phyloP scores from a whole-genome alignment of 768 basidiomycete species.

The Macrolepiota fuliginosa region DNA sequence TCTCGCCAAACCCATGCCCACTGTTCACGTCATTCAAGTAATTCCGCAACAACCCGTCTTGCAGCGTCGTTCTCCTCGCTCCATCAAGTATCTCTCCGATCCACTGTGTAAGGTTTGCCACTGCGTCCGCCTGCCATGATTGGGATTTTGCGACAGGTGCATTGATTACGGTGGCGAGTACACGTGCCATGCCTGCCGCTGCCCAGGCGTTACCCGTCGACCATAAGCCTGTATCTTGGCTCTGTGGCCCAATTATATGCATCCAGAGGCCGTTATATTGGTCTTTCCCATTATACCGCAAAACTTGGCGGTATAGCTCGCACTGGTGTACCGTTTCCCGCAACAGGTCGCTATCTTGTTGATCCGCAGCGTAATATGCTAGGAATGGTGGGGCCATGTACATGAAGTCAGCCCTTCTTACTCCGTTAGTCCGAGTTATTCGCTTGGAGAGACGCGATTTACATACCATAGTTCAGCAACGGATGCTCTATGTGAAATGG shows the following conservation, averaged over 20 bases:
- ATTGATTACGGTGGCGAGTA: conserved; percentile 21
- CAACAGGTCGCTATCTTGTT: too few species aligned
- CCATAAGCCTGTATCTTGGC: conserved; percentile 40
- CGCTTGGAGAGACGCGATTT: neutral
- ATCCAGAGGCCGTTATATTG: too few species aligned
- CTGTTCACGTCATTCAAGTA: too few species aligned
- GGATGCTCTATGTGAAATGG: neutral
- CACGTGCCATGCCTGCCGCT: conserved; percentile 55
- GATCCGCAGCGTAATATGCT: conserved; percentile 40
- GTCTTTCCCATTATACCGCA: too few species aligned
- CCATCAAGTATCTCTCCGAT: neutral
- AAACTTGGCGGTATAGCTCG: too few species aligned
- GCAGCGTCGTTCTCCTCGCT: neutral
- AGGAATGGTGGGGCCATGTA: conserved; percentile 54
- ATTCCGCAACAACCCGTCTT: too few species aligned
- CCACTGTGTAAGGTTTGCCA: neutral
- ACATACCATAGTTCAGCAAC: neutral
- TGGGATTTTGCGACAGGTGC: neutral
- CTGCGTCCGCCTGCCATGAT: neutral
- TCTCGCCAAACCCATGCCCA: too few species aligned
- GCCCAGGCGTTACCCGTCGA: conserved; percentile 71
- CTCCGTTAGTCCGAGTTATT: neutral
- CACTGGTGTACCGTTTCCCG: too few species aligned
- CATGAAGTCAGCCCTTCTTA: neutral
- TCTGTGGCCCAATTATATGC: conserved; percentile 36